Conservation (phyloP, 164 flowering plant species). For the Piper betle region DNA sequence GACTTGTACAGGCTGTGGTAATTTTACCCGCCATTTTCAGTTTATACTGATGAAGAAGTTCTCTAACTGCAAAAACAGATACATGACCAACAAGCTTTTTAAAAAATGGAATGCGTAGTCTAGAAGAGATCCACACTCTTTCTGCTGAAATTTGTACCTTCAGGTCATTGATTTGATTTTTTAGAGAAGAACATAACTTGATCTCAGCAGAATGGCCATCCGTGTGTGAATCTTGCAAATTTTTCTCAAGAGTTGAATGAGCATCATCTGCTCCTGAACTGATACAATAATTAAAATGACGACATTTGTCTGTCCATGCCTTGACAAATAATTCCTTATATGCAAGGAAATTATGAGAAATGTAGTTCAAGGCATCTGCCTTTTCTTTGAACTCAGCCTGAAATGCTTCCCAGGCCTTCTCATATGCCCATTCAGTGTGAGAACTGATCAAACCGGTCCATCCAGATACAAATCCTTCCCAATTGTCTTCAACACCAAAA, state of each 20-base stretch:
- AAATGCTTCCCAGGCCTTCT: conserved; percentile 4
- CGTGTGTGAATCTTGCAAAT: conserved; percentile 3
- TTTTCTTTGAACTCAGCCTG: conserved; percentile 1
- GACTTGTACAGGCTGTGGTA: not conserved
- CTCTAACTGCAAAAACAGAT: conserved; percentile 4
- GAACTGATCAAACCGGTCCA: conserved; percentile 6
- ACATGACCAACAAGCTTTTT: conserved; percentile 4
- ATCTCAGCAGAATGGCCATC: conserved; percentile 1
- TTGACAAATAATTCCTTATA: conserved; percentile 7
- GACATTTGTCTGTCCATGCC: conserved; percentile 6
- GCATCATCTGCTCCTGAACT: conserved; percentile 8
- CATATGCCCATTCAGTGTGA: conserved; percentile 1
- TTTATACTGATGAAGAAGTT: conserved; percentile 4
- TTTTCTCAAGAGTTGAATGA: conserved; percentile 5
- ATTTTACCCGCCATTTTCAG: not conserved
- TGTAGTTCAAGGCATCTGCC: conserved; percentile 1
- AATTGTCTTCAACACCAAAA: conserved; percentile 3
- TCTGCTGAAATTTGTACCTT: conserved; percentile 2
- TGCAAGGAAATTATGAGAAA: conserved; percentile 3
- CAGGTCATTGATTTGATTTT: conserved; percentile 4
- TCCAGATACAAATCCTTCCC: conserved; percentile 3
- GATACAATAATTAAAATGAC: conserved; percentile 6
- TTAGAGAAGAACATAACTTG: conserved; percentile 6
- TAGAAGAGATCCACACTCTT: conserved; percentile 1
- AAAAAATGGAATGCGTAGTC: conserved; percentile 3